Evolutionary conservation across 2,329 filamentous ascomycete species (phyloP).

Genomic region (Fusarium sp.): DNA sequence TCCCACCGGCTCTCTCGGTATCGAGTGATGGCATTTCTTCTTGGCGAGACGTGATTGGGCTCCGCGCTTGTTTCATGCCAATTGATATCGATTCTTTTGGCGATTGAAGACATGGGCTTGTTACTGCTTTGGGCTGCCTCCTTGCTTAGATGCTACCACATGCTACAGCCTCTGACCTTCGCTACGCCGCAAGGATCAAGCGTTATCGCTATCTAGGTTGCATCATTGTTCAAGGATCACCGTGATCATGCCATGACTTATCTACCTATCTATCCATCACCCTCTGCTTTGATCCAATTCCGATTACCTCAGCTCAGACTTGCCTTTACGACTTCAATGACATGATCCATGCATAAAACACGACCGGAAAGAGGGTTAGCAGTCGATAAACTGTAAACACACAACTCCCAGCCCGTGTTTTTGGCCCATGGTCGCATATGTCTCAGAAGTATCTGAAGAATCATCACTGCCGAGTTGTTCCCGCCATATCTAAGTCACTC

Average conservation of each 20-base stretch:
- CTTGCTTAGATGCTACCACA: conserved; percentile 23
- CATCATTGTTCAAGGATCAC: conserved; percentile 8
- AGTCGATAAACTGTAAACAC: conserved; percentile 55
- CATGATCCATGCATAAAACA: conserved; percentile 40
- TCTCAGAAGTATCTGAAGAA: conserved; percentile 80
- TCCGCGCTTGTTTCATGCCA: conserved; percentile 10
- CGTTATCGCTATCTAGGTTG: conserved; percentile 1
- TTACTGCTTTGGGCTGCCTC: conserved; percentile 11
- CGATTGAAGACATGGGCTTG: neutral
- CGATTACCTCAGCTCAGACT: conserved; percentile 64
- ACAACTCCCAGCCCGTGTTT: conserved; percentile 45
- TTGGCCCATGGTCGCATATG: conserved; percentile 43
- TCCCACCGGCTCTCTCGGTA: conserved; percentile 6
- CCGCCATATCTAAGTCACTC: conserved; percentile 14
- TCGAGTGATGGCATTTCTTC: neutral
- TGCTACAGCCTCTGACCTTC: conserved; percentile 19
- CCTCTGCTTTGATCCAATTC: neutral
- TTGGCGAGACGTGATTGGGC: conserved; percentile 19
- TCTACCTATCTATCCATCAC: conserved; percentile 10
- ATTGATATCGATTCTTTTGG: neutral
- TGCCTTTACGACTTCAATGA: conserved; percentile 69
- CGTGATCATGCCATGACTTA: conserved; percentile 16
- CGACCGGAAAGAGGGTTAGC: conserved; percentile 55
- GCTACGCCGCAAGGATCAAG: conserved; percentile 2
- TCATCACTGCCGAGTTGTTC: conserved; percentile 67